Conservation (phyloP, 441 rosid genomes). For the Adansonia gregorii region DNA sequence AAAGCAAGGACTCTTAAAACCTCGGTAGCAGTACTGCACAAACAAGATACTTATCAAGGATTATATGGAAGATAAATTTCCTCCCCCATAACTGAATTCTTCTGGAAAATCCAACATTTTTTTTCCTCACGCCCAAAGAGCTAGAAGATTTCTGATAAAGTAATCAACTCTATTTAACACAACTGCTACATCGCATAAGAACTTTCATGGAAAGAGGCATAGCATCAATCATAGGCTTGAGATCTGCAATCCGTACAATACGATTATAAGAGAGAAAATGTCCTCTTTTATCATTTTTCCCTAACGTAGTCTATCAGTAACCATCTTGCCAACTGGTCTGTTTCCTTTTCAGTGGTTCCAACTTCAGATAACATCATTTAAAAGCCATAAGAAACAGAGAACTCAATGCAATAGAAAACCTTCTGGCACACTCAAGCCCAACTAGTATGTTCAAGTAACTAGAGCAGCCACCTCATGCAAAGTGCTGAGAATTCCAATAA, state of each 20-base stretch:
- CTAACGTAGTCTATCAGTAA: background rate
- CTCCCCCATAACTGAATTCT: background rate
- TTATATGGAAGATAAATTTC: slow-evolving; percentile 9
- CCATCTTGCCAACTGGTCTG: background rate
- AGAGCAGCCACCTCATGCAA: slow-evolving; percentile 13
- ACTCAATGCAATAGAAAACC: background rate
- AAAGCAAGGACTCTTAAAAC: slow-evolving; percentile 9
- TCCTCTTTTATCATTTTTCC: background rate
- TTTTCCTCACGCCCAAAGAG: background rate
- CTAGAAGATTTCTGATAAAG: slow-evolving; percentile 11
- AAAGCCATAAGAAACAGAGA: background rate
- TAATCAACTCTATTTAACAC: background rate
- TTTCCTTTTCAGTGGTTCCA: background rate
- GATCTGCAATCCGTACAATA: background rate
- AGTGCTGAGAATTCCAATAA: background rate
- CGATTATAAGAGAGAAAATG: background rate
- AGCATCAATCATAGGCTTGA: background rate
- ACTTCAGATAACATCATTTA: background rate
- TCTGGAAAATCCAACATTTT: background rate
- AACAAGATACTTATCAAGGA: slow-evolving; percentile 15
- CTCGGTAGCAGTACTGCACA: background rate
- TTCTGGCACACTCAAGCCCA: background rate
- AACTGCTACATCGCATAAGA: background rate
- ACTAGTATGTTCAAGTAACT: background rate
- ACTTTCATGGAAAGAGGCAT: background rate